Evolutionary conservation across 768 basidiomycete species (phyloP).

Genomic region (Brasilioporus rufonigricans): DNA sequence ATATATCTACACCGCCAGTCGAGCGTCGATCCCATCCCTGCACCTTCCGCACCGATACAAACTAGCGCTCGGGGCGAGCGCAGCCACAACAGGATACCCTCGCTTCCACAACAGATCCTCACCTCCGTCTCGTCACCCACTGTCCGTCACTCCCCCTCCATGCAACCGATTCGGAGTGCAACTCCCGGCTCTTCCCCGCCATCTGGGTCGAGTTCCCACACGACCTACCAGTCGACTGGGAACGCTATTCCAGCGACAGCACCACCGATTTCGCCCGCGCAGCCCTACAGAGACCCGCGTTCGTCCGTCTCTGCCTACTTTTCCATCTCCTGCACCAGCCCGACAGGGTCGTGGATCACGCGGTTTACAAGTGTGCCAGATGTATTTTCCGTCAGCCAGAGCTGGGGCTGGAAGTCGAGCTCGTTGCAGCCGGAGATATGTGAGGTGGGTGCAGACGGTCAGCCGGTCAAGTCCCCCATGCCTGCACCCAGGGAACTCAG

Average conservation of each 20-base stretch:
- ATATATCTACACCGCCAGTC: slow-evolving; percentile 89
- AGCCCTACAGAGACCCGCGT: slow-evolving; percentile 78
- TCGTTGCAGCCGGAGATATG: slow-evolving; percentile 48
- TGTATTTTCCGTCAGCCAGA: slow-evolving; percentile 78
- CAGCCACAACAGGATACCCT: slow-evolving; percentile 29
- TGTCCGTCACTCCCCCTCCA: slow-evolving; percentile 45
- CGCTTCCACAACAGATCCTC: slow-evolving; percentile 32
- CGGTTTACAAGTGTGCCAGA: slow-evolving; percentile 86
- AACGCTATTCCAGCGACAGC: slow-evolving; percentile 40
- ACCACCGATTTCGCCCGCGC: slow-evolving; percentile 47
- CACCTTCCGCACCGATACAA: slow-evolving; percentile 53
- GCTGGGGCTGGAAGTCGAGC: slow-evolving; percentile 90
- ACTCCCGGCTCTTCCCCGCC: slow-evolving; percentile 38
- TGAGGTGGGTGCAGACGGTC: slow-evolving; percentile 35
- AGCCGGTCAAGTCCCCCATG: slow-evolving; percentile 29
- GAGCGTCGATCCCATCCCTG: slow-evolving; percentile 74
- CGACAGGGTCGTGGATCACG: slow-evolving; percentile 78
- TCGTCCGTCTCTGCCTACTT: slow-evolving; percentile 76
- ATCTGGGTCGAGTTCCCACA: slow-evolving; percentile 13
- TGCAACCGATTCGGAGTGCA: slow-evolving; percentile 45
- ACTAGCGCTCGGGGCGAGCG: slow-evolving; percentile 28
- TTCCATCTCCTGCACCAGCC: slow-evolving; percentile 75
- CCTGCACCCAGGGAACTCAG: slow-evolving; percentile 49
- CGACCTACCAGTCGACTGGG: slow-evolving; percentile 23
- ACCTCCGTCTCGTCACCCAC: slow-evolving; percentile 25